Evolutionary conservation across 352 stramenopile species (phyloP).

Genomic region (Globisporangium mamillatum): DNA sequence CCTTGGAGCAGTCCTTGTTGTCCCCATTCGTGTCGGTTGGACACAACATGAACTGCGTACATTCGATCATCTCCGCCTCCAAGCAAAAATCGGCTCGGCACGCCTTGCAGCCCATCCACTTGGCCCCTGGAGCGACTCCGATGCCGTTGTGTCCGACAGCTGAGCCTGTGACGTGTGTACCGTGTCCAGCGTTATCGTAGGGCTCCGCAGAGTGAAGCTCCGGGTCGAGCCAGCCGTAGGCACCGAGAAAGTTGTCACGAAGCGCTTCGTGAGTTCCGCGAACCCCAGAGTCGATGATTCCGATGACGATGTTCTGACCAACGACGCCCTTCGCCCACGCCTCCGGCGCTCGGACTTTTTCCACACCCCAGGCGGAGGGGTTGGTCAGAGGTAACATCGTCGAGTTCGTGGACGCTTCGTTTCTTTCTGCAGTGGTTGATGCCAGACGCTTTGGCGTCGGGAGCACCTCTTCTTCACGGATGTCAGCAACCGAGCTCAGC

Average conservation of each 20-base stretch:
- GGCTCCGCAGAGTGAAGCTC: neutral
- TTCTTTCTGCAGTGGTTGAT: neutral
- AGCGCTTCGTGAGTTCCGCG: neutral
- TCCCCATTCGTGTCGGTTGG: neutral
- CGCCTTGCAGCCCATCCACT: neutral
- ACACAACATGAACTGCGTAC: neutral
- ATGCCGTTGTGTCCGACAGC: neutral
- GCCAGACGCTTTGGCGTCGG: neutral
- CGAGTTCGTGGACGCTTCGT: neutral
- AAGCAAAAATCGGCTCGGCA: neutral
- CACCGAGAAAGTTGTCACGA: neutral
- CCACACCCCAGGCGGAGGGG: neutral
- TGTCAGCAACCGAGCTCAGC: neutral
- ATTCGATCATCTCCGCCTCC: neutral
- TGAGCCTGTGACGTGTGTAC: neutral
- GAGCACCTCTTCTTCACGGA: neutral
- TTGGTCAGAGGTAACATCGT: neutral
- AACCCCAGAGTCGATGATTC: neutral
- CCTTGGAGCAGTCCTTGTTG: neutral
- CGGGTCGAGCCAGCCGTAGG: neutral
- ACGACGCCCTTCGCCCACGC: neutral
- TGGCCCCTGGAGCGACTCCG: neutral
- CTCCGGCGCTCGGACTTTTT: neutral
- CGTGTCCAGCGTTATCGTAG: neutral
- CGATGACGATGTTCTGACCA: neutral